These are phyloP conservation scores for Haplosporangium sp. DNA, from an alignment of 371 early-diverging fungal species.

Conservation along the genomic window DNA sequence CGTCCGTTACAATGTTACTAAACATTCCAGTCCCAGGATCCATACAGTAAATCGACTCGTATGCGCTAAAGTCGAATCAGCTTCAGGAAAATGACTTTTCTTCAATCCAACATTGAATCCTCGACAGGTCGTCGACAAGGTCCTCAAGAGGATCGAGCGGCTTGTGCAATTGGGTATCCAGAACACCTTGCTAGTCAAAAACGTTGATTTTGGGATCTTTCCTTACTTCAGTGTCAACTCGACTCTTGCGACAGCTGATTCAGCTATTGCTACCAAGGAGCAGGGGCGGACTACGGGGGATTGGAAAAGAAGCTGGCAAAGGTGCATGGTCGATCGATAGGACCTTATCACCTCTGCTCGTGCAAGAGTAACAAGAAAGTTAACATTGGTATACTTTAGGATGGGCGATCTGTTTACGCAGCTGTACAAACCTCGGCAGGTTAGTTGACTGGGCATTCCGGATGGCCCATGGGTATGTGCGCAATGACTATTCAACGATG, in stretches of 20 bases:
- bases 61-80: slow-evolving; percentile 2
- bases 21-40: slow-evolving; percentile 42
- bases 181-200: slow-evolving; percentile 27
- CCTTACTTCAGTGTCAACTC: slow-evolving; percentile 29
- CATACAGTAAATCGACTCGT: slow-evolving; percentile 34
- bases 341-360: slow-evolving; percentile 7
- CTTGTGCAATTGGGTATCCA: slow-evolving; percentile 19
- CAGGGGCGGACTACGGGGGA: slow-evolving; percentile 8
- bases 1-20: neutral
- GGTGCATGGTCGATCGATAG: slow-evolving; percentile 1
- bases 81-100: slow-evolving; percentile 45
- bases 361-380: slow-evolving; percentile 8
- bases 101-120: slow-evolving; percentile 15
- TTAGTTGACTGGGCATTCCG: slow-evolving; percentile 25
- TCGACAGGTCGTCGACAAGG: slow-evolving; percentile 4
- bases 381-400: slow-evolving; percentile 12
- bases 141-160: slow-evolving; percentile 20
- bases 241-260: neutral
- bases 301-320: slow-evolving; percentile 2
- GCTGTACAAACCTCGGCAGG: slow-evolving; percentile 9
- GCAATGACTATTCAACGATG: slow-evolving; percentile 34
- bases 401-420: slow-evolving; percentile 5
- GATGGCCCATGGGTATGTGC: slow-evolving; percentile 34
- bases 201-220: slow-evolving; percentile 16
- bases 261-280: slow-evolving; percentile 9